A percentile compares a stretch with the other conserved stretches of the same genome.
Conservation (phyloP, 2,329 filamentous ascomycete genomes). For the Trichoderma cornu-damae region DNA sequence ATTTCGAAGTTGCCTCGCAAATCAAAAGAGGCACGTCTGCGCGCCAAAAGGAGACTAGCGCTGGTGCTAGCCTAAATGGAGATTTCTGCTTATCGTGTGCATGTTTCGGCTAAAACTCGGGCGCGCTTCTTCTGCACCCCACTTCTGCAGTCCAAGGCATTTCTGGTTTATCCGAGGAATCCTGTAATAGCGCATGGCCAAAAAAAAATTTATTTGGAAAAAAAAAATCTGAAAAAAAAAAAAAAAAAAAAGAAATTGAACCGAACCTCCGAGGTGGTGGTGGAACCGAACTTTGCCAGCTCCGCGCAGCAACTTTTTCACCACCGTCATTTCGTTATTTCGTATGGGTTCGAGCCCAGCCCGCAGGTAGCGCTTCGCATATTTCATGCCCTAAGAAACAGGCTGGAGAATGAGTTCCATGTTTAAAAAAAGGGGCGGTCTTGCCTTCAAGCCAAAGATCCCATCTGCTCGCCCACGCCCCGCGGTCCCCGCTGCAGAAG, state of each 20-base stretch:
- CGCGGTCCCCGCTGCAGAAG: conserved; percentile 36
- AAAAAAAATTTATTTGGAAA: no score
- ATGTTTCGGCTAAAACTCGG: conserved; percentile 34
- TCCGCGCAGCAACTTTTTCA: neutral
- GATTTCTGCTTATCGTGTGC: conserved; percentile 31
- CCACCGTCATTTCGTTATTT: neutral
- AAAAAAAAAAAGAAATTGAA: conserved; percentile 13
- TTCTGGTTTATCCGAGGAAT: conserved; percentile 13
- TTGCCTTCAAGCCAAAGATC: conserved; percentile 66
- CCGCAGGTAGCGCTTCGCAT: neutral
- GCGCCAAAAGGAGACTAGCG: conserved; percentile 36
- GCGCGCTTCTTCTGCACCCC: conserved; percentile 8
- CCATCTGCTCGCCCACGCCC: conserved; percentile 49
- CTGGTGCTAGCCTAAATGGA: conserved; percentile 30
- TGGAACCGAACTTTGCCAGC: neutral
- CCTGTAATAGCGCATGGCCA: conserved; percentile 9
- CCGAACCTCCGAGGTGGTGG: neutral
- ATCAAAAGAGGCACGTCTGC: conserved; percentile 34
- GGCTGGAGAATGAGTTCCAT: conserved; percentile 57
- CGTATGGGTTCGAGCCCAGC: conserved; percentile 1
- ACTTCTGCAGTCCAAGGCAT: conserved; percentile 14
- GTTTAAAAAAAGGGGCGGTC: conserved; percentile 60
- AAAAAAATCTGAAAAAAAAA: no score
- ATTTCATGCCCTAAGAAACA: neutral
- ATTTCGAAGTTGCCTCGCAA: conserved; percentile 43